Evolutionary conservation across 371 early-diverging fungal species (phyloP).

Genomic region (Haplosporangium sp.): DNA sequence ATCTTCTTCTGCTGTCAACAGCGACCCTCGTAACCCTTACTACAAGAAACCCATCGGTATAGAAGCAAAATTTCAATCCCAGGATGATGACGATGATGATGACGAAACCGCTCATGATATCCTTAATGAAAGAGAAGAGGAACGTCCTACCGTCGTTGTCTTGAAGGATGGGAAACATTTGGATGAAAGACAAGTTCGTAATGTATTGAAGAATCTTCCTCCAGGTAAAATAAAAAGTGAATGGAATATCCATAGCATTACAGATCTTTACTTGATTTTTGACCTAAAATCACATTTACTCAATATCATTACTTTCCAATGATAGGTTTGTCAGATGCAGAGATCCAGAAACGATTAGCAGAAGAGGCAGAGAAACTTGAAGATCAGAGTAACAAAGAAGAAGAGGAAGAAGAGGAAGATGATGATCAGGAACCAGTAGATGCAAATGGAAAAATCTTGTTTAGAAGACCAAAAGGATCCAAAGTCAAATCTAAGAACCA

Average conservation of each 20-base stretch:
- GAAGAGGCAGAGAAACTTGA: conserved; percentile 14
- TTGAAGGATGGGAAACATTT: conserved; percentile 51
- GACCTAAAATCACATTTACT: not conserved
- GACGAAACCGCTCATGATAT: conserved; percentile 51
- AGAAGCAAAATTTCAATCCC: conserved; percentile 47
- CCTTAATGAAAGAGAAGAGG: conserved; percentile 47
- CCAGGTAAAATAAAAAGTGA: conserved; percentile 20
- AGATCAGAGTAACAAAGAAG: not conserved
- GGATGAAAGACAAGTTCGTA: conserved; percentile 53
- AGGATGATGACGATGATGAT: conserved; percentile 37
- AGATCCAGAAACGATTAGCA: conserved; percentile 39
- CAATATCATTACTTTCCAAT: not conserved
- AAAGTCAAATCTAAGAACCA: conserved; percentile 4
- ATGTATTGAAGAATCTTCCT: conserved; percentile 47
- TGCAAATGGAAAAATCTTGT: conserved; percentile 50
- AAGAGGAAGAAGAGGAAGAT: conserved; percentile 22
- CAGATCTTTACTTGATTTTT: not conserved
- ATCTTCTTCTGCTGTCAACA: conserved; percentile 30
- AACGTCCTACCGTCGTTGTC: conserved; percentile 50
- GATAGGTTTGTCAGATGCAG: conserved; percentile 46
- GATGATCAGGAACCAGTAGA: conserved; percentile 41
- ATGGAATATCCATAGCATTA: no score
- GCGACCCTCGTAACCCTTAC: conserved; percentile 44
- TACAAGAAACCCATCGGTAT: conserved; percentile 49
- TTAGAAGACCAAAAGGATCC: conserved; percentile 40